Evolutionary conservation across 2,329 filamentous ascomycete genomes (phyloP).

Genomic region (Fusarium veterinarium): DNA sequence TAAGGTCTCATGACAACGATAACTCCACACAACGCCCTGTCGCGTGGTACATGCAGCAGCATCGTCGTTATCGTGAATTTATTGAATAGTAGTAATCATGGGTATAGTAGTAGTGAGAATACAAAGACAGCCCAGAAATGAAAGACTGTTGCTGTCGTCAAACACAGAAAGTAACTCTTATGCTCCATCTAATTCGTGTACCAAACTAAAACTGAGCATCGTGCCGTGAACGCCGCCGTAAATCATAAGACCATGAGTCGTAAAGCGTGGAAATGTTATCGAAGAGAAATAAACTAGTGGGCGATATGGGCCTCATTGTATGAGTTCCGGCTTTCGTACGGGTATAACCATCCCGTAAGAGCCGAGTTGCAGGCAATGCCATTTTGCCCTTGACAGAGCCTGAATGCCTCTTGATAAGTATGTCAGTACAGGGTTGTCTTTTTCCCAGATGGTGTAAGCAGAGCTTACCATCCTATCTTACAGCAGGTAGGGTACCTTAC

Average conservation of each 20-base stretch:
- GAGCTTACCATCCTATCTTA: constrained; percentile 10
- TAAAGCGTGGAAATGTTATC: constrained; percentile 20
- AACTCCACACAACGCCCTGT: constrained; percentile 31
- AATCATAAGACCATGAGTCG: constrained; percentile 33
- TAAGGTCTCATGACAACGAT: constrained; percentile 28
- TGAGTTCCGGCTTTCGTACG: constrained; percentile 1
- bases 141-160: constrained; percentile 5
- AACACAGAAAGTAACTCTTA: constrained; percentile 9
- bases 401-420: constrained; percentile 2
- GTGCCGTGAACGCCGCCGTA: constrained; percentile 30
- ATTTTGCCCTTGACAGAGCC: constrained; percentile 4
- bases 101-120: constrained; percentile 27
- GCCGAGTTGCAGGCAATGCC: constrained; percentile 1
- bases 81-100: constrained; percentile 6
- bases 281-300: not conserved
- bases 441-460: constrained; percentile 14
- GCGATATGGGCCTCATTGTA: not conserved
- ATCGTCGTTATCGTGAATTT: constrained; percentile 1
- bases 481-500: constrained; percentile 13
- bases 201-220: constrained; percentile 14
- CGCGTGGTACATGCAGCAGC: constrained; percentile 24
- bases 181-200: constrained; percentile 23
- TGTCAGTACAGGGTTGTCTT: constrained; percentile 7
- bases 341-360: not conserved
- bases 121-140: constrained; percentile 3